Conservation (phyloP, 345 rosid genomes). For the Laguncularia racemosa region DNA sequence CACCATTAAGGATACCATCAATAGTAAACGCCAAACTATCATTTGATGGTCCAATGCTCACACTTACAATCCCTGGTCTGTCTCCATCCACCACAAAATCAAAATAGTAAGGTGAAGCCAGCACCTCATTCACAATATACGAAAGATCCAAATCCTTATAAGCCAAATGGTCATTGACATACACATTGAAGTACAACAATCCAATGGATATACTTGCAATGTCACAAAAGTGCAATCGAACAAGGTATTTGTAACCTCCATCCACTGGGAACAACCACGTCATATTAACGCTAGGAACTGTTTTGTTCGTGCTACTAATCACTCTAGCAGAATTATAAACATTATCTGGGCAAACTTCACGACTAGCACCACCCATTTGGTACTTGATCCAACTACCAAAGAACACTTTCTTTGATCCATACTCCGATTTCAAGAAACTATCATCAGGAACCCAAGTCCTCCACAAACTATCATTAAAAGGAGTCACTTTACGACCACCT, state of each 20-base stretch:
- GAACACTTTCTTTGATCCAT: conserved; percentile 32
- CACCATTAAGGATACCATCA: conserved; percentile 75
- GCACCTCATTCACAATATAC: conserved; percentile 9
- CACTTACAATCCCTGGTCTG: conserved; percentile 27
- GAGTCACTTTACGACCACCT: conserved; percentile 83
- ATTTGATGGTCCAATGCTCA: conserved; percentile 67
- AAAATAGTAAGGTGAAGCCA: conserved; percentile 70
- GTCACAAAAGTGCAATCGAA: conserved; percentile 83
- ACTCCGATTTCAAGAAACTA: conserved; percentile 40
- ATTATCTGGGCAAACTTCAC: conserved; percentile 78
- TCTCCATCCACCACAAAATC: conserved; percentile 50
- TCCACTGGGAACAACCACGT: conserved; percentile 66
- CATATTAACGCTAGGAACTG: conserved; percentile 42
- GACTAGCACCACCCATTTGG: conserved; percentile 54
- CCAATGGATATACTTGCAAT: conserved; percentile 65
- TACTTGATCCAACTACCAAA: conserved; percentile 57
- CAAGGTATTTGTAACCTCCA: conserved; percentile 48
- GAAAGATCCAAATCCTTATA: conserved; percentile 54
- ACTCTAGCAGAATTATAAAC: conserved; percentile 59
- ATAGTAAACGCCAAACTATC: conserved; percentile 33
- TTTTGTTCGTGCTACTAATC: conserved; percentile 39
- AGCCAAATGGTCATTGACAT: conserved; percentile 53
- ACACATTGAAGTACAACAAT: conserved; percentile 54
- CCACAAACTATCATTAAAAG: conserved; percentile 85
- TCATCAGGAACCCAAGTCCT: conserved; percentile 89